Base-by-base conservation (phyloP, 106 monocot genomes). In the Xerophyta viscosa region DNA sequence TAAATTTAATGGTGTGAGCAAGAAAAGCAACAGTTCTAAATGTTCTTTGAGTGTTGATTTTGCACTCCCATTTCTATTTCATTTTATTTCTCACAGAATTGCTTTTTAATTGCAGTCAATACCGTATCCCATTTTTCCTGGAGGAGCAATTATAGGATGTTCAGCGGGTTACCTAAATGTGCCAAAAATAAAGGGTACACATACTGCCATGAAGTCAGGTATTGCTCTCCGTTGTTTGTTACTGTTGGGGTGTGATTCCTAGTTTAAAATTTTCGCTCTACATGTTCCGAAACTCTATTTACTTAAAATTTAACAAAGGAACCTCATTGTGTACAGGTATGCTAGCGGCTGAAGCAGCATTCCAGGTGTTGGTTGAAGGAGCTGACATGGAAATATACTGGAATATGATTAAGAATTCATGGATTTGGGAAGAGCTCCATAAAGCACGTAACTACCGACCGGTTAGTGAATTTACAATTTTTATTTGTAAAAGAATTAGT, bases 131-230 rank as follows among this genome's bases (percentile, higher is more conserved):
- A 74, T 90, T 50, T 90, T 98, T 63, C 96, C 96, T 45, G 96
- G 96, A 54, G 96, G 96, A 20, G 96, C 89, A 61, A 74, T 98
- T 62, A 82, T 98, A 64, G 98, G 98, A 52, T 98, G 98, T 56
- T 86, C 98, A 71, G 98, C 89, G 45, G 98, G 98, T 29, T 98
- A 83, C 57, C 20, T 98, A 27, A 90, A 98, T 71, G 98, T 98
- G 61, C 98, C 98, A 14, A 98, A 90, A 74, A 98, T 98, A 60
- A 98, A 98, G 63, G 98, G 98, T 29, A 86, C 98, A 46, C 98
- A 98, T 72, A 90, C 85, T 47, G 98, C 98, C 20, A 98, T 98
- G 98, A 98, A 98, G 86, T 98, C 98, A 77, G 98, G 98, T 90
- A 20, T 44, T 47, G 30, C 33, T 42, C 31, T n/a, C n/a, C n/a